Base-by-base conservation (phyloP, 2,329 filamentous ascomycete species). In the Setomelanomma holmii region DNA sequence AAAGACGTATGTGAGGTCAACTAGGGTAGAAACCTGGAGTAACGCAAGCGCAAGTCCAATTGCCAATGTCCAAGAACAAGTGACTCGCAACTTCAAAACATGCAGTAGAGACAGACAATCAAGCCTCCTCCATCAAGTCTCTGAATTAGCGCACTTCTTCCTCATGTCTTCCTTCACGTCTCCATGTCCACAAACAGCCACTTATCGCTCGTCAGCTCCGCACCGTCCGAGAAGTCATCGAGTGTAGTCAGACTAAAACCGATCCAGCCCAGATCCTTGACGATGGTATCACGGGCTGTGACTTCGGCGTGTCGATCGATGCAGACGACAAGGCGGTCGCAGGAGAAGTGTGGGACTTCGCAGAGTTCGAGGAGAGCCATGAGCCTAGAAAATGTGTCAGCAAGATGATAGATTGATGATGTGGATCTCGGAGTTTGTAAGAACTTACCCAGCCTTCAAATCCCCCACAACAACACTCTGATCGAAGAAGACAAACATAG, bases 171-270 rank as follows among this genome's bases (percentile, higher is more conserved):
- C 34, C 3, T 16, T 36, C 33, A 96, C 52, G 93, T 79, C 73
- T 96, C 92, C 86, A 96, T 95, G 58, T 87, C 87, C 81, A 96
- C 86, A 72, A 96, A 91, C 53, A 96, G 75, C 93, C 93, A 97
- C 67, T 82, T 82, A 45, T 86, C 79, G 77, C 91, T 96, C 44
- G 89, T 86, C 20, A 66, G 51, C 58, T 89, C 85, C 40, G 76
- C 77, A 41, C 74, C 72, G 40, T 81, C 78, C 14, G 85, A 83
- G 88, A 91, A 96, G 63, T 86, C 84, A 63, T 92, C 88, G 38
- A 97, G 81, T 20, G 90, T 93, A 43, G 86, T 87, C 61, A 93
- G 83, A 70, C 90, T 89, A 71, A 96, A 96, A 49, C 93, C 93
- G 60, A 96, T 93, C 93, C 93, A 97, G 73, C 92, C 90, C 45